These are phyloP conservation scores for Nematocida major DNA, from an alignment of 371 early-diverging fungal species.

Conservation along the genomic window DNA sequence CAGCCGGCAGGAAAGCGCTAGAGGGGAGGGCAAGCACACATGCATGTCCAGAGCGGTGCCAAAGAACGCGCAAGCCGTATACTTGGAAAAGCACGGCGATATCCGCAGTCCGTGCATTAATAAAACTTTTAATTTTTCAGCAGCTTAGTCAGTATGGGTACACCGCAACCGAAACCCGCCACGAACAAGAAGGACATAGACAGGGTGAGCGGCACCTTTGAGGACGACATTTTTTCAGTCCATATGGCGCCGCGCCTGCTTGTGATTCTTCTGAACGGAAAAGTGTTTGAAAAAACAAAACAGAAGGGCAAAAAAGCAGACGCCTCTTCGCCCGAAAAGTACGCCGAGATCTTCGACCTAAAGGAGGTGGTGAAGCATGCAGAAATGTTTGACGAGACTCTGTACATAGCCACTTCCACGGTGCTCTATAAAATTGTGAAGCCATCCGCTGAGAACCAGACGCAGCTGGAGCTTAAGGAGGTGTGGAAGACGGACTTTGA, in stretches of 20 bases:
- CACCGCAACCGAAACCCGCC: not conserved
- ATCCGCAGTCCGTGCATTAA: too few species aligned
- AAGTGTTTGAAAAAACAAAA: not conserved
- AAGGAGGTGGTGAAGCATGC: constrained; percentile 17
- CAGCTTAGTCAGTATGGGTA: not conserved
- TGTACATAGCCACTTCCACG: constrained; percentile 10
- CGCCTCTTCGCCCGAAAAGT: not conserved
- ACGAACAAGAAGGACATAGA: not conserved
- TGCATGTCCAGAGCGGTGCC: too few species aligned
- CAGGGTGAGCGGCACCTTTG: constrained; percentile 1
- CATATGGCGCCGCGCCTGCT: not conserved
- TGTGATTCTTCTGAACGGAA: constrained; percentile 26
- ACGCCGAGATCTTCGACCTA: not conserved
- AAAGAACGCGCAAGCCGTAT: too few species aligned
- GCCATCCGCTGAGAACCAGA: not conserved
- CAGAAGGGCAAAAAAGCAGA: not conserved
- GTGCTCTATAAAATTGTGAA: not conserved
- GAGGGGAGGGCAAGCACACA: too few species aligned
- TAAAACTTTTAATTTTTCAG: constrained; percentile 12
- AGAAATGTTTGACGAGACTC: not conserved
- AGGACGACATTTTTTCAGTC: constrained; percentile 30
- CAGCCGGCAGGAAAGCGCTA: too few species aligned
- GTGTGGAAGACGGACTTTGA: not conserved
- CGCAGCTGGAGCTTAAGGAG: not conserved
- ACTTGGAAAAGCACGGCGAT: too few species aligned